Conservation (phyloP, 192 early-diverging fungal genomes). For the Podila epicladia region DNA sequence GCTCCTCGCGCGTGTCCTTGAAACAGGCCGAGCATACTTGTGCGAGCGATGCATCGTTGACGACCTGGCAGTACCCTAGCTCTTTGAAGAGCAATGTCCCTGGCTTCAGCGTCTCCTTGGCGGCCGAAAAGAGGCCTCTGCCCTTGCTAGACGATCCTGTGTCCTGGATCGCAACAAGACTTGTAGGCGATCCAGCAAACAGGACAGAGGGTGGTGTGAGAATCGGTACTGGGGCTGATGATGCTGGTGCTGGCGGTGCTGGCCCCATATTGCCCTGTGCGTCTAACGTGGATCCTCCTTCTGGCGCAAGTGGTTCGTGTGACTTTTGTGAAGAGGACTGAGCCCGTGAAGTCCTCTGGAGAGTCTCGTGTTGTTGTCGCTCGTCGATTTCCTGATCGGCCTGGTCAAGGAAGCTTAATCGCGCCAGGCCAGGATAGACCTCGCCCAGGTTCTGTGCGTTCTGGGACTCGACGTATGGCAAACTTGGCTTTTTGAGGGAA, state of each 20-base stretch:
- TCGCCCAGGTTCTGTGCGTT: constrained; percentile 35
- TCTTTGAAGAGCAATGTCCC: constrained; percentile 38
- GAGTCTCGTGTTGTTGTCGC: neutral
- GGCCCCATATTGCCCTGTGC: neutral
- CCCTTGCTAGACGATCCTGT: constrained; percentile 17
- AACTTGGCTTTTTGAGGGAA: neutral
- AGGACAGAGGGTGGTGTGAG: constrained; percentile 19
- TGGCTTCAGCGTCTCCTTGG: constrained; percentile 14
- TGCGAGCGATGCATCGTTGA: constrained; percentile 33
- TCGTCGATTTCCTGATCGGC: constrained; percentile 1
- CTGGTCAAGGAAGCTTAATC: constrained; percentile 43
- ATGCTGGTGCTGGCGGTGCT: neutral
- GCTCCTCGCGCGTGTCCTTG: constrained; percentile 40
- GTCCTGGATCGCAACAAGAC: constrained; percentile 23
- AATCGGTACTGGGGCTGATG: constrained; percentile 9
- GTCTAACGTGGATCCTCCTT: neutral
- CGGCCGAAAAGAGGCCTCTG: constrained; percentile 25
- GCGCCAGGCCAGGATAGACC: constrained; percentile 38
- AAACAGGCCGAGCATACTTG: constrained; percentile 40
- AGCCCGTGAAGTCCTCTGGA: neutral
- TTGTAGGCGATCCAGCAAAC: constrained; percentile 15
- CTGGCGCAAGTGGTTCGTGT: neutral
- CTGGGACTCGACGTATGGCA: constrained; percentile 36
- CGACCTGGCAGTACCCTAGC: constrained; percentile 44
- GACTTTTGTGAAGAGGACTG: neutral